A percentile compares a stretch with the other conserved stretches of the same genome.
Evolutionary conservation across 2,329 filamentous ascomycete genomes (phyloP).

Genomic region (Helminthosporium solani): DNA sequence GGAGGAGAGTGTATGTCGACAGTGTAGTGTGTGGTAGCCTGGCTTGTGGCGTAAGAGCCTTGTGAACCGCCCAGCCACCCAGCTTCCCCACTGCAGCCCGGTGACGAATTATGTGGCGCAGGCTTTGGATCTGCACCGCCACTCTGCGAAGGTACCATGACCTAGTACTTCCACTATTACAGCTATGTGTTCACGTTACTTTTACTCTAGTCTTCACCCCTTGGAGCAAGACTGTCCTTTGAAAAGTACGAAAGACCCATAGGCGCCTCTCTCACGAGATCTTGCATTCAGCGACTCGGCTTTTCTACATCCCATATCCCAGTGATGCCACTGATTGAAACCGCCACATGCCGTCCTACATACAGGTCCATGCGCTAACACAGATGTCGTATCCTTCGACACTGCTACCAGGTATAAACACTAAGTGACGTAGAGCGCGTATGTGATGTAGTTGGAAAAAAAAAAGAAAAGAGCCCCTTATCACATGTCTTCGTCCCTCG

Average conservation of each 20-base stretch:
- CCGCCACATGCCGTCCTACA: not conserved
- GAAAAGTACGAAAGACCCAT: not conserved
- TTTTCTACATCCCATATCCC: conserved; percentile 11
- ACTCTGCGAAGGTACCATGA: too few relatives aligned
- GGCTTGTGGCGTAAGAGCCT: conserved; percentile 4
- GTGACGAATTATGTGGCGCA: not conserved
- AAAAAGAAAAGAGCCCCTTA: conserved; percentile 22
- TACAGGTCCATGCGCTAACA: not conserved
- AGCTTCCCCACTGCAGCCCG: not conserved
- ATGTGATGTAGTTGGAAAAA: conserved; percentile 4
- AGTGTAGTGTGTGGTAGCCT: conserved; percentile 1
- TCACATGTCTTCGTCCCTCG: conserved; percentile 16
- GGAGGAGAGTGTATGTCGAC: too few relatives aligned
- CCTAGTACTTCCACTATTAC: too few relatives aligned
- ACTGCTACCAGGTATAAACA: conserved; percentile 25
- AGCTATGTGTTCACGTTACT: not conserved
- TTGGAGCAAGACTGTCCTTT: too few relatives aligned
- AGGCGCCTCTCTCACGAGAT: not conserved
- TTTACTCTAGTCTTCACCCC: not conserved
- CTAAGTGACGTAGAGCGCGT: conserved; percentile 23
- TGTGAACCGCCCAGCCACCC: conserved; percentile 1
- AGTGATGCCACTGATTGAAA: conserved; percentile 7
- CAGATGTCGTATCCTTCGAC: not conserved
- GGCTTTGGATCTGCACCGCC: not conserved
- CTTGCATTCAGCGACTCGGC: conserved; percentile 8